These are phyloP conservation scores for Paramecium biaurelia DNA, from an alignment of 73 alveolate species.

Conservation along the genomic window DNA sequence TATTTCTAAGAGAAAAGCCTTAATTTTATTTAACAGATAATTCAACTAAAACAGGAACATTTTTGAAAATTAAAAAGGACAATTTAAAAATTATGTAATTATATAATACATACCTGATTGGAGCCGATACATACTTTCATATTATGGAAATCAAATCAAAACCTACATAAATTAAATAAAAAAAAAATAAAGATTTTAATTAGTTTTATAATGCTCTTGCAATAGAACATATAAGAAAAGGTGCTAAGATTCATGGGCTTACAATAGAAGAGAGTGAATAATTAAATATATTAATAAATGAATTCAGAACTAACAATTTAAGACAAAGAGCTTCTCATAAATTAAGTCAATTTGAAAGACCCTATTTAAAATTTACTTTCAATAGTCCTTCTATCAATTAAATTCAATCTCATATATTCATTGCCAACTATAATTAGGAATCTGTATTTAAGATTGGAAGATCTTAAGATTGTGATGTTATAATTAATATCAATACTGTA, in stretches of 20 bases:
- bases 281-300: background rate
- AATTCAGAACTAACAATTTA: background rate
- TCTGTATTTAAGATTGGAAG: slow-evolving; percentile 4
- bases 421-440: slow-evolving; percentile 25
- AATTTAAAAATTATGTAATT: background rate
- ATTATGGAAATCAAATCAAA: background rate
- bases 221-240: background rate
- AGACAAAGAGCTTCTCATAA: background rate
- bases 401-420: background rate
- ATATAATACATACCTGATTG: slow-evolving; percentile 18
- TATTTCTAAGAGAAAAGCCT: background rate
- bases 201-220: background rate
- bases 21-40: background rate
- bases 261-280: background rate
- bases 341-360: slow-evolving; percentile 8
- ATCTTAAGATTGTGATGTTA: slow-evolving; percentile 39
- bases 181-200: background rate
- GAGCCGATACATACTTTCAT: slow-evolving; percentile 46
- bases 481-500: slow-evolving; percentile 2
- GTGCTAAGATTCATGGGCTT: slow-evolving; percentile 18
- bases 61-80: slow-evolving; percentile 4
- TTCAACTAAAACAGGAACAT: slow-evolving; percentile 12
- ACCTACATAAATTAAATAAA: background rate
- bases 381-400: background rate
- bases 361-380: background rate